Base-by-base conservation (phyloP, 176 grass and related monocot species). In the Areca catechu region DNA sequence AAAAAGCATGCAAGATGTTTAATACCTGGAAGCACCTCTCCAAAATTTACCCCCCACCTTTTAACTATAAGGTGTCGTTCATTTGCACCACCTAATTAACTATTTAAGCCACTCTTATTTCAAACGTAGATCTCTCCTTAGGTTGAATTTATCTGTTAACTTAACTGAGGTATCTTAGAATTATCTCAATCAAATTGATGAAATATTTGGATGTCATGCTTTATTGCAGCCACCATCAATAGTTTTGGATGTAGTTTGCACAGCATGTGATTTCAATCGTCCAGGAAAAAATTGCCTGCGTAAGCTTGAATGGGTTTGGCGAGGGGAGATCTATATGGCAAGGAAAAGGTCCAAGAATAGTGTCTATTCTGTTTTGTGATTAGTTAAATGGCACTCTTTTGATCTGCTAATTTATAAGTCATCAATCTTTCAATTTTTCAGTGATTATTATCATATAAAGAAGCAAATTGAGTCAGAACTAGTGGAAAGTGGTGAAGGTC, bases 381-480 rank as follows among this genome's bases (percentile, higher is more conserved):
- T 1, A 60, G 25, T 29, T 34, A 37, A 14, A 60, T 5, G 6
- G 24, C 3, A 9, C 17, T 30, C 29, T 28, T n/a, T 60, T 17
- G 17, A 29, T 30, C 17, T 60, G 29, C 15, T 60, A 28, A 60
- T 30, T 7, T 60, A 34, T 60, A 43, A 43, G 10, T 43, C 34
- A 43, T 43, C 9, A 14, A 43, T 43, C 34, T 43, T 43, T 43
- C 9, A 43, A 43, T 24, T 37, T 79, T 81, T 29, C 72, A 97
- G 92, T 74, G 92, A 97, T 72, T 97, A 90, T 63, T 83, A 91
- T 88, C 86, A 97, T 68, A 87, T 97, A 82, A 97, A 90, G 74
- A 97, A 70, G 61, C 92, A 96, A 88, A 90, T 96, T 75, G 86
- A 90, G 65, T 96, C 92, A 24, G 92, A 96, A 58, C 48, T 87